Conservation (phyloP, 768 basidiomycete genomes). For the Trametes cinnabarina region DNA sequence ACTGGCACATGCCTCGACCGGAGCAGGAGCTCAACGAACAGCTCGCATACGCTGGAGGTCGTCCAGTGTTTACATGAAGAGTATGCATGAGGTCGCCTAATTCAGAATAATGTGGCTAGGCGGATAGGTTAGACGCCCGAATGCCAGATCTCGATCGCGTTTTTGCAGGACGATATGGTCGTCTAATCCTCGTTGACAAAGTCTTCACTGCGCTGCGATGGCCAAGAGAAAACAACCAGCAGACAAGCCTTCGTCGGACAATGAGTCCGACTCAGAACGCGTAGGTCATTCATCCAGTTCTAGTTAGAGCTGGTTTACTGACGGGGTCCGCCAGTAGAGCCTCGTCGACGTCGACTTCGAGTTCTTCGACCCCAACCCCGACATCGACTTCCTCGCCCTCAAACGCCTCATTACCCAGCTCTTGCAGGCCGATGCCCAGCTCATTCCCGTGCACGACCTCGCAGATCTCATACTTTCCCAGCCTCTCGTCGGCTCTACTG, state of each 20-base stretch:
- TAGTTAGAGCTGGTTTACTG: background rate
- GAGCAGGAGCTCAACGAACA: too few relatives aligned
- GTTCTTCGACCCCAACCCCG: conserved; percentile 85
- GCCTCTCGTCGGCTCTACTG: conserved; percentile 77
- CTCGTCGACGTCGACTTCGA: conserved; percentile 89
- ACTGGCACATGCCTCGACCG: too few relatives aligned
- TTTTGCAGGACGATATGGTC: background rate
- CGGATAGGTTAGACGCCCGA: too few relatives aligned
- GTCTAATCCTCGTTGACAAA: background rate
- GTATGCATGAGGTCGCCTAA: too few relatives aligned
- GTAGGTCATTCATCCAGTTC: conserved; percentile 3
- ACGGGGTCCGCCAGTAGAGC: conserved; percentile 40
- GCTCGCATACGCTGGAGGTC: too few relatives aligned
- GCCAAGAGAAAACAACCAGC: conserved; percentile 21
- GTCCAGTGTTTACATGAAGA: too few relatives aligned
- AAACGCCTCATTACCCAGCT: conserved; percentile 71
- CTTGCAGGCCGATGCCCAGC: conserved; percentile 70
- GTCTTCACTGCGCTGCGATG: conserved; percentile 9
- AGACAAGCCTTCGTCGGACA: conserved; percentile 5
- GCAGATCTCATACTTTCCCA: conserved; percentile 77
- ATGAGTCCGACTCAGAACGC: conserved; percentile 22
- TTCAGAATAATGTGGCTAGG: too few relatives aligned
- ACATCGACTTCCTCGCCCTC: conserved; percentile 82
- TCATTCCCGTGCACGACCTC: conserved; percentile 68
- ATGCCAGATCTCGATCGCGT: background rate